These are phyloP conservation scores for Fusarium piperis DNA, from an alignment of 2,329 filamentous ascomycete genomes.

Conservation along the genomic window DNA sequence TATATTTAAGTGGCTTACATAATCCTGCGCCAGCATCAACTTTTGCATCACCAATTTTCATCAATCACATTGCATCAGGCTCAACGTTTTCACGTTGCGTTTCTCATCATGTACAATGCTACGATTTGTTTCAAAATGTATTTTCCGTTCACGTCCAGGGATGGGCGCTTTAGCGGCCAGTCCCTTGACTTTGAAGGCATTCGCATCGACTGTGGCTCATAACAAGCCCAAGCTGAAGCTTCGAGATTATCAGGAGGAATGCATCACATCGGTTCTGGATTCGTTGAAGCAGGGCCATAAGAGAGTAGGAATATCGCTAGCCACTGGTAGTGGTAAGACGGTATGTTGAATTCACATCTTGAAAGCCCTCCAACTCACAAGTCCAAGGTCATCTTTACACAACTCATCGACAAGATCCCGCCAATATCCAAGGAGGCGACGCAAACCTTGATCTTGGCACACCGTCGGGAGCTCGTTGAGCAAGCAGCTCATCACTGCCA, in stretches of 20 bases:
- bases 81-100: constrained; percentile 6
- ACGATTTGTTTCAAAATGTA: constrained; percentile 43
- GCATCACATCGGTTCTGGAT: constrained; percentile 81
- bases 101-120: constrained; percentile 52
- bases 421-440: constrained; percentile 61
- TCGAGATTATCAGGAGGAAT: constrained; percentile 90
- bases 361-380: constrained; percentile 9
- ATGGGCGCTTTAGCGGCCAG: constrained; percentile 11
- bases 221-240: constrained; percentile 62
- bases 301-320: constrained; percentile 83
- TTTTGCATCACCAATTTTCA: constrained; percentile 1
- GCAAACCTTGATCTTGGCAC: constrained; percentile 90
- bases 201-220: constrained; percentile 33
- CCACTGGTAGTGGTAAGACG: constrained; percentile 90
- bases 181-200: constrained; percentile 30
- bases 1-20: constrained; percentile 30
- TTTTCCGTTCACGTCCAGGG: constrained; percentile 33
- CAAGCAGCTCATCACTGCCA: constrained; percentile 90
- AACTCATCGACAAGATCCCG: constrained; percentile 82
- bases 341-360: constrained; percentile 55
- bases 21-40: constrained; percentile 10
- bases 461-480: constrained; percentile 92
- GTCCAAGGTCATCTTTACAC: constrained; percentile 88
- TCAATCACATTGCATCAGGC: constrained; percentile 9
- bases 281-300: constrained; percentile 78